Evolutionary conservation across 257 asterid species (phyloP), one percentile per base, ranked within the genome.

Genomic region (Nemophila menziesii): DNA sequence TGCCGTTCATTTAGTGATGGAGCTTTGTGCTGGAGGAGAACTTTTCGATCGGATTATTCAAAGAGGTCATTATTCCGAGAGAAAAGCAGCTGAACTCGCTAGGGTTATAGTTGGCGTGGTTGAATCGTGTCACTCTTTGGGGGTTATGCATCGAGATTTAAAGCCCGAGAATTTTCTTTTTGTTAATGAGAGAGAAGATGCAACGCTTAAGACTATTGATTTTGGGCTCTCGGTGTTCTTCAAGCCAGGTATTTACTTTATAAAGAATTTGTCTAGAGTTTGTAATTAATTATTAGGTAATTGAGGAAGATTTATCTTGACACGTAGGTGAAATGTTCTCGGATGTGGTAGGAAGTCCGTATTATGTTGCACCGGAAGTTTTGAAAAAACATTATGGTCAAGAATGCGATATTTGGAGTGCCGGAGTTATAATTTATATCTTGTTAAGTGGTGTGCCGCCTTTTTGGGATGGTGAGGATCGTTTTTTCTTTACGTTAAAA

Each of bases 91-190:
- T n/a, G 77, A 81, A 54, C 92, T 85, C 49, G 71, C 96, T 5
- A 78, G 89, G 62, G 65, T 75, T 11, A 81, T 85, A 3, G 72
- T 85, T 56, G 82, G 86, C 39, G 89, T 85, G 16, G 76, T 85
- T 5, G 80, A 85, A 55, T 63, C 85, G 8, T 81, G 93, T 24
- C 96, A 81, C 48, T 85, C 96, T 20, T 49, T 85, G 50, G 95
- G 95, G n/a, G 95, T 80, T 26, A 73, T 85, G 87, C 93, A 85
- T 48, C 45, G 95, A 39, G 95, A 85, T 46, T 72, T 80, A 46
- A 85, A 85, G 69, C 93, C 93, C 0, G 95, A 80, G 70, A 85
- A 85, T 50, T 85, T 85, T 36, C 74, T 85, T 10, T 78, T 80
- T 50, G 71, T 73, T 4, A 48, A 68, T 17, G 70, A 58, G 54